Base-by-base conservation (phyloP, 1,284 basidiomycete species). In the Prillingera fragicola region DNA sequence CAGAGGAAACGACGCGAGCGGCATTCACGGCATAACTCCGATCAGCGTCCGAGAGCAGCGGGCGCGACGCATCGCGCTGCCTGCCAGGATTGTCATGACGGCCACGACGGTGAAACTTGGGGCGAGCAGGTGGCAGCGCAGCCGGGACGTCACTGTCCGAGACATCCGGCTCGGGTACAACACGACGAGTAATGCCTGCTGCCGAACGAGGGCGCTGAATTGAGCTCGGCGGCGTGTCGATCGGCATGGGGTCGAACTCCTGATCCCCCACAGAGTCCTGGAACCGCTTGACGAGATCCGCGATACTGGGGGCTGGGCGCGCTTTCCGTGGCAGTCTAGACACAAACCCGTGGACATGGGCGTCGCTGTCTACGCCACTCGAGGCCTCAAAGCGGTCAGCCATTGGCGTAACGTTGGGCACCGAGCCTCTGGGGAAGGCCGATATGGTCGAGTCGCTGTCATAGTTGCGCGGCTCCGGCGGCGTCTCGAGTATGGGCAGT, bases 371-470 rank as follows among this genome's bases (percentile, higher is more conserved):
- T 8, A 65, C 54, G 2, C 65, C 68, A 45, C 70, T 71, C 32
- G 55, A 68, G 49, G 58, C 31, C 3, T 34, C 18, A n/a, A 15
- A 33, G 17, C 41, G 21, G 22, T 45, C 35, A 17, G 32, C 39
- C 13, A 27, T 25, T 19, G 41, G 22, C 13, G 35, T 31, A 27
- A 28, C 21, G 38, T 34, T 9, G 34, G 29, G 8, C 21, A 39
- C 7, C 10, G 51, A 52, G 31, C 49, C 40, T n/a, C 57, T 51
- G 5, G 59, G 59, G 8, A 75, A 71, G 2, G 84, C 87, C n/a
- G 83, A 87, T 44, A 92, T 88, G 1, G 89, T 94, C 9, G 87
- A 91, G 62, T 94, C 89, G 61, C 85, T 90, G 33, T 88, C 88
- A 27, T 69, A 66, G 4, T 76, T 74, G 52, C 82, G 82, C 4